Conservation (phyloP, 345 rosid genomes). For the Noccaea bulbosa region DNA sequence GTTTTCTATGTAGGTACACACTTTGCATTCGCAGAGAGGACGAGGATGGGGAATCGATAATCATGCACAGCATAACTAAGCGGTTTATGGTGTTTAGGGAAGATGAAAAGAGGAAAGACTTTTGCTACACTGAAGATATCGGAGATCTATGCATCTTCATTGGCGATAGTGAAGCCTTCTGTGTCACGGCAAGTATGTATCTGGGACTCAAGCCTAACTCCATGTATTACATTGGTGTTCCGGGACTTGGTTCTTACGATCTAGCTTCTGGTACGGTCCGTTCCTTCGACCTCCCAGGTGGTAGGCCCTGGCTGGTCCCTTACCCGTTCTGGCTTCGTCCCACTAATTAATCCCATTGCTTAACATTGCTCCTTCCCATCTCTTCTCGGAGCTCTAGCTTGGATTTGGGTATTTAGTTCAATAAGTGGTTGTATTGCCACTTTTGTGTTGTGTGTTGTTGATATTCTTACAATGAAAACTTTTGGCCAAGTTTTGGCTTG, state of each 20-base stretch:
- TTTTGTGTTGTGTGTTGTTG: background rate
- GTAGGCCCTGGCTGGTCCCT: background rate
- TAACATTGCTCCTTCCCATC: background rate
- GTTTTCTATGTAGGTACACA: background rate
- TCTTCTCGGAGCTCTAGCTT: background rate
- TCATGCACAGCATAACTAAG: background rate
- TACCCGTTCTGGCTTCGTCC: conserved; percentile 20
- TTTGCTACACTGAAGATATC: conserved; percentile 34
- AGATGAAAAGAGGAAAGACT: conserved; percentile 25
- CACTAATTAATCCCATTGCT: conserved; percentile 4
- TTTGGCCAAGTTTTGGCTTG: background rate
- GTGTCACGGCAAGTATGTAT: conserved; percentile 21
- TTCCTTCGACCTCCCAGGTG: background rate
- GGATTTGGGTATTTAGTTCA: background rate
- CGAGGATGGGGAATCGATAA: background rate
- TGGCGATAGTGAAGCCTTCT: conserved; percentile 24
- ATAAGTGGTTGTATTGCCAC: background rate
- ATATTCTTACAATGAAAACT: too few species aligned
- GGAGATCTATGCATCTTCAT: conserved; percentile 38
- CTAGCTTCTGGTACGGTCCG: background rate
- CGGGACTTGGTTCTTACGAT: conserved; percentile 2
- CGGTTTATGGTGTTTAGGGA: conserved; percentile 32
- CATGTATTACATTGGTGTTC: conserved; percentile 20
- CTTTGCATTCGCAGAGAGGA: background rate
- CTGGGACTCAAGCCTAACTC: conserved; percentile 31